Evolutionary conservation across 2,329 filamentous ascomycete genomes (phyloP).

Genomic region (Fusarium nurragi): DNA sequence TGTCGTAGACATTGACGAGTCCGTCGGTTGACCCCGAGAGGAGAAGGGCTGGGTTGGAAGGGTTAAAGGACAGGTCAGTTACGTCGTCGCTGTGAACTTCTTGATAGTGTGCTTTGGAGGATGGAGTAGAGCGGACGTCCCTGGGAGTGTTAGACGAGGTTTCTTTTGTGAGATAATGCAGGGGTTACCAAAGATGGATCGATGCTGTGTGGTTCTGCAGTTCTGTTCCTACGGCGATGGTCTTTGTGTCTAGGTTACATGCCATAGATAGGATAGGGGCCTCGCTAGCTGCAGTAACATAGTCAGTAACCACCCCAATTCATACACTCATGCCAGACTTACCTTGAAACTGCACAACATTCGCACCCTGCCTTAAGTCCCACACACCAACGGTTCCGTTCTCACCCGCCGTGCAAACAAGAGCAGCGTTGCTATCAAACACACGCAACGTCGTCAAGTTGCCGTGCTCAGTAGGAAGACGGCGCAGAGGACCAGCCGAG

Average conservation of each 20-base stretch:
- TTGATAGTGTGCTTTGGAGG: constrained; percentile 63
- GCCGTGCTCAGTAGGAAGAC: constrained; percentile 63
- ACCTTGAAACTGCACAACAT: constrained; percentile 59
- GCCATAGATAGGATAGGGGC: constrained; percentile 72
- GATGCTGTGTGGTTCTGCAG: constrained; percentile 70
- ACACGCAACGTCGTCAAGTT: constrained; percentile 71
- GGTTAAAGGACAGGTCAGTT: constrained; percentile 69
- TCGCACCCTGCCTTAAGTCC: constrained; percentile 66
- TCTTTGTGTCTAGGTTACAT: constrained; percentile 63
- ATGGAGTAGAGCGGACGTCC: constrained; percentile 64
- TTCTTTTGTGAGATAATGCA: no score
- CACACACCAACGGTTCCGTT: constrained; percentile 74
- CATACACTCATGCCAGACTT: constrained; percentile 43
- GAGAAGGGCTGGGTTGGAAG: constrained; percentile 66
- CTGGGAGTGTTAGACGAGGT: constrained; percentile 47
- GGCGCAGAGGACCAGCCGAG: constrained; percentile 58
- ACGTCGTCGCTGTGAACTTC: constrained; percentile 76
- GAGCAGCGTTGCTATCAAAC: constrained; percentile 60
- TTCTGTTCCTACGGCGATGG: constrained; percentile 78
- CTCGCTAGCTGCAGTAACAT: constrained; percentile 50
- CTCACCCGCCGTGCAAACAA: constrained; percentile 75
- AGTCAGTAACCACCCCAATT: not conserved
- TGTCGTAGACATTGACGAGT: constrained; percentile 80
- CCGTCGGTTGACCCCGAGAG: constrained; percentile 84
- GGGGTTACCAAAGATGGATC: constrained; percentile 67